phyloP scores from a whole-genome alignment of 2,329 filamentous ascomycete genomes.

The Aspergillus costaricaensis region DNA sequence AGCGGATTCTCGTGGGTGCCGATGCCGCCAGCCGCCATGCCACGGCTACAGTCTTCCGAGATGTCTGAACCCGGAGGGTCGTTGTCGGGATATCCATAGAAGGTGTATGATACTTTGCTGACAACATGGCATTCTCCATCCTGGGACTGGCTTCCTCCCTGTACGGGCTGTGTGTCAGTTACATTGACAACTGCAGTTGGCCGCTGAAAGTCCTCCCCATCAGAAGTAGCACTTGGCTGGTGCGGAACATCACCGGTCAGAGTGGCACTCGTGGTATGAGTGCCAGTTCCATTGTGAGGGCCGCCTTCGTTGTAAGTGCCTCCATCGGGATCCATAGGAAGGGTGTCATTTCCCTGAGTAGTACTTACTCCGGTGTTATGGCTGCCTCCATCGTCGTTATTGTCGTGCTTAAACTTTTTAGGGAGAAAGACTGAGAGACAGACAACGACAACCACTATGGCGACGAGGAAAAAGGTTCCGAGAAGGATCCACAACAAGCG shows the following conservation, averaged over 20 bases:
- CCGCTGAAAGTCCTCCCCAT: no score
- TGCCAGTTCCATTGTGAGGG: background rate
- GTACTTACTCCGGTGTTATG: background rate
- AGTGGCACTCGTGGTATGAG: background rate
- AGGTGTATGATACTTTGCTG: conserved; percentile 37
- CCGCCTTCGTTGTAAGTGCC: background rate
- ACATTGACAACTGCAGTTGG: background rate
- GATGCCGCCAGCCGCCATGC: conserved; percentile 43
- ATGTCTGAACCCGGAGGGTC: conserved; percentile 39
- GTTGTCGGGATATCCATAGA: conserved; percentile 47
- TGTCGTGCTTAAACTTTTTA: background rate
- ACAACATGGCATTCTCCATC: conserved; percentile 4
- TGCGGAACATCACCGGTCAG: no score
- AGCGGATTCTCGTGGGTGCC: conserved; percentile 48
- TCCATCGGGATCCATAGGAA: no score
- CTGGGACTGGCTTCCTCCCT: background rate
- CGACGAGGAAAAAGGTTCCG: background rate
- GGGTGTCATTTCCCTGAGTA: background rate
- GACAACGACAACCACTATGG: background rate
- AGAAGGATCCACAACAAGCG: background rate
- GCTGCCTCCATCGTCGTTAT: background rate
- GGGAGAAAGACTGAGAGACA: background rate
- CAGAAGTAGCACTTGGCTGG: no score
- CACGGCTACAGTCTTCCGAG: conserved; percentile 41
- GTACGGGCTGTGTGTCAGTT: background rate